These are phyloP conservation scores for Podospora pseudopauciseta DNA, from an alignment of 495 filamentous ascomycete genomes.

Conservation along the genomic window DNA sequence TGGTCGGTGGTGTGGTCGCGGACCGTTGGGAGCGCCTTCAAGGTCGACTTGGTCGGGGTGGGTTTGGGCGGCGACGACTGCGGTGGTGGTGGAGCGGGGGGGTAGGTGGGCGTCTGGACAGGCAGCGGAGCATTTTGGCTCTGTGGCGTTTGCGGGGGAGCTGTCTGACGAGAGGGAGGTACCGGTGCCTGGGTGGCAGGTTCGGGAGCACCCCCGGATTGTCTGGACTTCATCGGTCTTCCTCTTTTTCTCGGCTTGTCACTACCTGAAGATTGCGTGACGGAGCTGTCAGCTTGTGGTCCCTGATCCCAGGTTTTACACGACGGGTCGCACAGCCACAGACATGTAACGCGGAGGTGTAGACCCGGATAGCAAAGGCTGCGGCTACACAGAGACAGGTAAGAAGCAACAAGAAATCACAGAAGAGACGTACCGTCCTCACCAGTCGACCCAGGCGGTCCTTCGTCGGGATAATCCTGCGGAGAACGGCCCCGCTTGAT, in stretches of 20 bases:
- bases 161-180: conserved; percentile 37
- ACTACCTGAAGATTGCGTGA: conserved; percentile 40
- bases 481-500: conserved; percentile 93
- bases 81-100: conserved; percentile 42
- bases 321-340: conserved; percentile 37
- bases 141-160: conserved; percentile 73
- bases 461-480: conserved; percentile 63
- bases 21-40: conserved; percentile 95
- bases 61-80: conserved; percentile 77
- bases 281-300: conserved; percentile 38
- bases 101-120: conserved; percentile 50
- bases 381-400: conserved; percentile 38
- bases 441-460: conserved; percentile 56
- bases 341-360: conserved; percentile 31
- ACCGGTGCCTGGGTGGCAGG: conserved; percentile 49
- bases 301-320: conserved; percentile 21
- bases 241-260: conserved; percentile 79
- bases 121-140: conserved; percentile 65
- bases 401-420: conserved; percentile 1
- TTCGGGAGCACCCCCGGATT: conserved; percentile 44
- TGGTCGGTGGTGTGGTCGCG: conserved; percentile 97
- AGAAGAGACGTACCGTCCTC: conserved; percentile 75
- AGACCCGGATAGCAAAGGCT: conserved; percentile 19
- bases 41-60: conserved; percentile 81
- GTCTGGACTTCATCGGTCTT: conserved; percentile 69